Evolutionary conservation across 345 rosid species (phyloP), one percentile per base, ranked within the genome.

Genomic region (Eucalyptus polybractea): DNA sequence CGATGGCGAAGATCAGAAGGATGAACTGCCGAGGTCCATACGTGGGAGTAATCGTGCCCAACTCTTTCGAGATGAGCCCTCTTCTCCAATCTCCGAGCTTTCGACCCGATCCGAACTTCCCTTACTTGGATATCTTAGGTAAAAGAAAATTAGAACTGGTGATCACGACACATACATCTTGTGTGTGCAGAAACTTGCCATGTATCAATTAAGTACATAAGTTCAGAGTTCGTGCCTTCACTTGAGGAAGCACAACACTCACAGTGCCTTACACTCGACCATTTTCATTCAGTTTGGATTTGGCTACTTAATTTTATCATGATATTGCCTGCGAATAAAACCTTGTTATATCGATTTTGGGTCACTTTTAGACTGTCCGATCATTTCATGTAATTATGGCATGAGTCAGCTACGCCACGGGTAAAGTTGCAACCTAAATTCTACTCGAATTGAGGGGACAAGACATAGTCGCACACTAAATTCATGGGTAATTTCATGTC

Each of bases 41-140:
- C 67, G 90, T 95, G 10, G 99, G 96, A 5, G 91, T 97, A 42
- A 88, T 96, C 33, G 94, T 95, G 72, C 97, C 99, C 51, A 97
- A 96, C 89, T 60, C 93, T 49, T 97, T 88, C 90, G 98, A 97
- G 93, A 94, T 96, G 94, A 93, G 91, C 88, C 99, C 98, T 91
- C 98, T 97, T 90, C 93, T 97, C 24, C 92, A 67, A 22, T 95
- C 96, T 88, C 67, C 89, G 47, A 93, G 93, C 80, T 97, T 93
- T 92, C 80, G 87, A 51, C 88, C 98, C 49, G 53, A 88, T 91
- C 89, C 45, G 4, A 31, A 72, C 6, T 87, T 93, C 86, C 97
- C 96, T 29, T 92, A 67, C 90, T 86, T 96, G 54, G 97, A 97
- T 88, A 91, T 94, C 45, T 90, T 93, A 25, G 99, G 97, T 96